Conservation (phyloP, 192 early-diverging fungal species). For the Umbelopsis sp. region DNA sequence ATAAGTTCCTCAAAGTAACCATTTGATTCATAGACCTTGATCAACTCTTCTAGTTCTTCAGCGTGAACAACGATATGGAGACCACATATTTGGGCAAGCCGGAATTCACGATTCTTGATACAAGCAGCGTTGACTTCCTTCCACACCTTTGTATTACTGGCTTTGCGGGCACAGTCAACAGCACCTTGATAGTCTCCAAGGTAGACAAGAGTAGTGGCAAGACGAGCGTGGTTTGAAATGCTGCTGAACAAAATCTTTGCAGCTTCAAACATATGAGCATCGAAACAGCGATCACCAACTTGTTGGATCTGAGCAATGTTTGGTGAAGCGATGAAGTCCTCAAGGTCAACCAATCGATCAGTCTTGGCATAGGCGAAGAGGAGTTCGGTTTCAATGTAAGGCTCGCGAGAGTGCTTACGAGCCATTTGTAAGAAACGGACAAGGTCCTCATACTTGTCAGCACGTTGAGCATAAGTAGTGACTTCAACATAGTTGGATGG, state of each 20-base stretch:
- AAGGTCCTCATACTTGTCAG: conserved; percentile 93
- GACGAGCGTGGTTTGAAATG: conserved; percentile 96
- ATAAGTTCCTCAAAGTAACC: conserved; percentile 95
- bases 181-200: conserved; percentile 94
- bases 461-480: conserved; percentile 73
- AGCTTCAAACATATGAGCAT: conserved; percentile 87
- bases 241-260: conserved; percentile 94
- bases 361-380: conserved; percentile 97
- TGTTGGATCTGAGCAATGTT: conserved; percentile 93
- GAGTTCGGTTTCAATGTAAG: conserved; percentile 94
- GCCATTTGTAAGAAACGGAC: conserved; percentile 95
- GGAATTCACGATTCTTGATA: conserved; percentile 93
- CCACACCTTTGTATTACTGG: conserved; percentile 98
- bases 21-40: conserved; percentile 82
- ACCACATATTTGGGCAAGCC: conserved; percentile 97
- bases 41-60: conserved; percentile 92
- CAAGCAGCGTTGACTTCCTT: conserved; percentile 98
- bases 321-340: conserved; percentile 90
- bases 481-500: conserved; percentile 88
- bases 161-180: conserved; percentile 98
- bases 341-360: conserved; percentile 84
- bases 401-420: conserved; percentile 93
- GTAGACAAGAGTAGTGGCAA: conserved; percentile 95
- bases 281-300: conserved; percentile 96
- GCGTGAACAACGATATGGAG: conserved; percentile 95